Evolutionary conservation across 768 basidiomycete species (phyloP).

Genomic region (Tylopilus sp.): DNA sequence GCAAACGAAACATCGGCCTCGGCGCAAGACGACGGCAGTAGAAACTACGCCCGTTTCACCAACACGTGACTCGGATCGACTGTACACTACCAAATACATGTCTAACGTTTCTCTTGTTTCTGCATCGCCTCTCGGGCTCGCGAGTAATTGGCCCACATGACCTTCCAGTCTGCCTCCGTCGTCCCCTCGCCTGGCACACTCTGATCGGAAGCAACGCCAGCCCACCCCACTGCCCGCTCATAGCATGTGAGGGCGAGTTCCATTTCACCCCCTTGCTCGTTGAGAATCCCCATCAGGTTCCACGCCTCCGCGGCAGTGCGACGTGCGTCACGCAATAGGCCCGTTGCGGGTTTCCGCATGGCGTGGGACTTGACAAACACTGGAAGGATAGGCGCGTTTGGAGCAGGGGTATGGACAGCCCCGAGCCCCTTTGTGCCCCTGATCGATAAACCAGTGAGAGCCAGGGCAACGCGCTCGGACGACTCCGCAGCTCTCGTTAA

Average conservation of each 20-base stretch:
- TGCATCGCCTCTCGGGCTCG: slow-evolving; percentile 39
- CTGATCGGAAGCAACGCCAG: slow-evolving; percentile 42
- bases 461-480: slow-evolving; percentile 60
- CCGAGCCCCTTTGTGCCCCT: slow-evolving; percentile 32
- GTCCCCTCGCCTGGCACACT: slow-evolving; percentile 49
- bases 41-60: too few relatives aligned
- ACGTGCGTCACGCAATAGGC: slow-evolving; percentile 64
- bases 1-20: slow-evolving; percentile 14
- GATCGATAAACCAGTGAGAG: slow-evolving; percentile 44
- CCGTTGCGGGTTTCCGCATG: slow-evolving; percentile 53
- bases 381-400: slow-evolving; percentile 40
- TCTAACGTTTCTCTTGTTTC: slow-evolving; percentile 5
- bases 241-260: slow-evolving; percentile 56
- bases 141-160: slow-evolving; percentile 57
- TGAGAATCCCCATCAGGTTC: slow-evolving; percentile 67
- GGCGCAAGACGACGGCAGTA: background rate
- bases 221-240: slow-evolving; percentile 67
- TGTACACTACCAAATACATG: too few relatives aligned
- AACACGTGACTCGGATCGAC: too few relatives aligned
- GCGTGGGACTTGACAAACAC: slow-evolving; percentile 45
- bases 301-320: slow-evolving; percentile 72
- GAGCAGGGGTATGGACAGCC: slow-evolving; percentile 36
- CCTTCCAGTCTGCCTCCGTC: slow-evolving; percentile 58
- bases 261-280: slow-evolving; percentile 41
- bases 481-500: slow-evolving; percentile 61